Evolutionary conservation across 179 eudicot species (phyloP).

Genomic region (Beta corolliflora): DNA sequence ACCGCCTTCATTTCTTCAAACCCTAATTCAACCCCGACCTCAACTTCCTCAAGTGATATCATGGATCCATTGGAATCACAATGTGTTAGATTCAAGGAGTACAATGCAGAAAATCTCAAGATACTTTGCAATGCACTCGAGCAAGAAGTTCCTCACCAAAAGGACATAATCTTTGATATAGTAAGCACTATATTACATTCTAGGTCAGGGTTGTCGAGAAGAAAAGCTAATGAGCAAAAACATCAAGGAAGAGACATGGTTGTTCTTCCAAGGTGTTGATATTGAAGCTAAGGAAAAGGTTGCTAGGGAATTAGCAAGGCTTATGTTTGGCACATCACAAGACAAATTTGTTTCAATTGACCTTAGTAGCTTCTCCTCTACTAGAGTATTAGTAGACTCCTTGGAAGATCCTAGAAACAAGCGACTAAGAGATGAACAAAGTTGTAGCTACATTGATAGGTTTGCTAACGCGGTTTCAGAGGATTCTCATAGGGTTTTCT

Average conservation of each 20-base stretch:
- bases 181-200: constrained; percentile 50
- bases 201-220: constrained; percentile 49
- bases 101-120: constrained; percentile 48
- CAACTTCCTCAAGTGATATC: constrained; percentile 53
- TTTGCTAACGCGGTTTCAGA: constrained; percentile 40
- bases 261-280: constrained; percentile 57
- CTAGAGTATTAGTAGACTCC: constrained; percentile 32
- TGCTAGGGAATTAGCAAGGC: constrained; percentile 55
- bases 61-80: constrained; percentile 45
- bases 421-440: constrained; percentile 55
- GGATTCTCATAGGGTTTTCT: constrained; percentile 63
- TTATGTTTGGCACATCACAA: constrained; percentile 51
- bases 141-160: constrained; percentile 52
- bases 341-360: constrained; percentile 44
- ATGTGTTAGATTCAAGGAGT: constrained; percentile 47
- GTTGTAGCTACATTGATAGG: constrained; percentile 44
- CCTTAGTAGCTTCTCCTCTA: constrained; percentile 49
- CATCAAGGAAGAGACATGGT: constrained; percentile 59
- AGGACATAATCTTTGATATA: constrained; percentile 49
- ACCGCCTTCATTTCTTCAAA: constrained; percentile 33
- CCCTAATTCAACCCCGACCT: constrained; percentile 45
- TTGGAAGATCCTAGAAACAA: constrained; percentile 52
- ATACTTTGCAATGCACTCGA: constrained; percentile 52
- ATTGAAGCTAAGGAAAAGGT: constrained; percentile 51
- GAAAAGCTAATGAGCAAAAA: constrained; percentile 33